Evolutionary conservation across 345 rosid genomes (phyloP), one percentile per base, ranked within the genome.

Genomic region (Brassica juncea): DNA sequence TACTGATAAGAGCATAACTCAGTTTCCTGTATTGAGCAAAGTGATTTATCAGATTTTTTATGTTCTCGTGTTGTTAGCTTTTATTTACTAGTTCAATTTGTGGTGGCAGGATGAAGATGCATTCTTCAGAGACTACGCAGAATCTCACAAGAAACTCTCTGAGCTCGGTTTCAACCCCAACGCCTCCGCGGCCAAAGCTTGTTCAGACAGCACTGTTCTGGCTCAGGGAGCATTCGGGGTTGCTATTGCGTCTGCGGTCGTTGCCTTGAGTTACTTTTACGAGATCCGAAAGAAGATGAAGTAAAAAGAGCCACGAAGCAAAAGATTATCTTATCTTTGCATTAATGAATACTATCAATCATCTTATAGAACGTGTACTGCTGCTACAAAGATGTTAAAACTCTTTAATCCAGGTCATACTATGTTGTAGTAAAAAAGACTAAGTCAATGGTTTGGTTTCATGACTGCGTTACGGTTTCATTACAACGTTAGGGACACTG

Each of bases 141-240:
- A 65, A 27, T 87, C 99, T 0, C 97, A 92, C 75, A 92, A 92
- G 90, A 95, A 87, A 82, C 97, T 94, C 60, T 94, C 97, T 0
- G 99, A 92, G 77, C 91, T 92, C 16, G 95, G 98, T 42, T 94
- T 92, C 75, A 72, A 75, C 58, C 90, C 88, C 3, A 39, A 68
- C 21, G 77, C 87, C 59, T 85, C 91, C 4, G 83, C 57, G 6
- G 76, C 85, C 35, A 91, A 86, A 74, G 70, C 66, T 6, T 47
- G 77, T 54, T 74, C 78, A 54, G 92, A 92, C 84, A 71, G 88
- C 82, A 84, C 83, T 12, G 59, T 90, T 35, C 73, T 91, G 35
- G 97, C 95, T 15, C 95, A 90, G 72, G 72, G 99, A 10, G 97
- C 97, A 1, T 90, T 89, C 8, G 99, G 99, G 34, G 90, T 91